These are phyloP conservation scores for Monosporascus sp. DNA, from an alignment of 2,329 filamentous ascomycete species.

Conservation along the genomic window DNA sequence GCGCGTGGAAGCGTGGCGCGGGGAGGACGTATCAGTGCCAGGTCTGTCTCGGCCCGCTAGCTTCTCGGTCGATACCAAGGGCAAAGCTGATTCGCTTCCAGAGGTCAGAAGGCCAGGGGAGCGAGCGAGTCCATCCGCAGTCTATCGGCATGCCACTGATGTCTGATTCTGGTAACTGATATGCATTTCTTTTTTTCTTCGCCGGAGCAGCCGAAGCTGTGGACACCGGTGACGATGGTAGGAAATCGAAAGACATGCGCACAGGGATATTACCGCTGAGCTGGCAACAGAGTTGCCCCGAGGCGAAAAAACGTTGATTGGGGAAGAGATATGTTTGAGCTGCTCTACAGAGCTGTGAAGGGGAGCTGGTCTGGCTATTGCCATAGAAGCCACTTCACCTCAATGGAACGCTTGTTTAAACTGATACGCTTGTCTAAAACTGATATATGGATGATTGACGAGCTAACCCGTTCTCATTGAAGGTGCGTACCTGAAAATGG, in stretches of 20 bases:
- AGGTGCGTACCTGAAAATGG: no score
- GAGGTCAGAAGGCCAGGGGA: conserved; percentile 13
- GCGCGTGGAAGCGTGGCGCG: no score
- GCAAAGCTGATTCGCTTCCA: conserved; percentile 14
- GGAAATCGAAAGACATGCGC: conserved; percentile 15
- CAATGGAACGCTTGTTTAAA: no score
- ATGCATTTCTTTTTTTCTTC: background rate
- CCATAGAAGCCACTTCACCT: no score
- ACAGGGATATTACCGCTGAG: conserved; percentile 19
- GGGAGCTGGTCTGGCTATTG: no score
- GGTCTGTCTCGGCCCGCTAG: conserved; percentile 1
- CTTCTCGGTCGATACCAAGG: background rate
- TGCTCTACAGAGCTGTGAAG: no score
- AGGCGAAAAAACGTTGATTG: background rate
- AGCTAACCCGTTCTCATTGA: no score
- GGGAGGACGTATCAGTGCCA: no score
- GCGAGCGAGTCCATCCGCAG: conserved; percentile 8
- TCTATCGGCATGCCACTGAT: no score
- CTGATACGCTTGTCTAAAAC: no score
- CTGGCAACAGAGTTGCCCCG: conserved; percentile 15
- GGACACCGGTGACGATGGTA: conserved; percentile 11
- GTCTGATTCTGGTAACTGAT: background rate
- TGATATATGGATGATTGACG: no score
- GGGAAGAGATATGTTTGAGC: no score
- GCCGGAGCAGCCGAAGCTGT: conserved; percentile 10